phyloP scores from a whole-genome alignment of 805 yeast species.

The Hanseniaspora mollemarum region DNA sequence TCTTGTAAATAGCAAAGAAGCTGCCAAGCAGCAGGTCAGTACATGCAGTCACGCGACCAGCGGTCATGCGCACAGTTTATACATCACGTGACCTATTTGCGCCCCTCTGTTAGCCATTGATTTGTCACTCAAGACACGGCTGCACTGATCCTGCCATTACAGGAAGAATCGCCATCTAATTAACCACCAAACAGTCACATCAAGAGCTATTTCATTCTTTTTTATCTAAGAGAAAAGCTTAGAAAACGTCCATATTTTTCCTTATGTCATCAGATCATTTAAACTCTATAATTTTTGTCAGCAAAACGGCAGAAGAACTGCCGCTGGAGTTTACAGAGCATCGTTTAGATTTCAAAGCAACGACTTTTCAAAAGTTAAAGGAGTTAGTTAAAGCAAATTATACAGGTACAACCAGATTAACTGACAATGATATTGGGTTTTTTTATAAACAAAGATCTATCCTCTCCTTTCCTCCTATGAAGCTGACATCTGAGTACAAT shows the following conservation, averaged over 20 bases:
- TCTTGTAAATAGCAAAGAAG: too few relatives aligned
- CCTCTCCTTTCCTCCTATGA: neutral
- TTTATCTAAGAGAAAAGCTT: too few relatives aligned
- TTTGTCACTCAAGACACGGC: too few relatives aligned
- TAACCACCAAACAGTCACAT: too few relatives aligned
- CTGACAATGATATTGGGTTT: slow-evolving; percentile 9
- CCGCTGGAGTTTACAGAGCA: neutral
- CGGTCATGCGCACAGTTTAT: too few relatives aligned
- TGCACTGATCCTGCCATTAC: too few relatives aligned
- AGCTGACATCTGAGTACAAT: neutral
- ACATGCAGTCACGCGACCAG: too few relatives aligned
- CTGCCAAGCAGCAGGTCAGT: too few relatives aligned
- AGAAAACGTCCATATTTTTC: neutral
- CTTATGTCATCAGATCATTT: neutral
- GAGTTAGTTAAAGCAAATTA: neutral
- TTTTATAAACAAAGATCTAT: neutral
- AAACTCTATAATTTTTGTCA: neutral
- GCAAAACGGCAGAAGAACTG: neutral
- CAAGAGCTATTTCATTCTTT: too few relatives aligned
- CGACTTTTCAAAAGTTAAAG: neutral
- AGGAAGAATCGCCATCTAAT: too few relatives aligned
- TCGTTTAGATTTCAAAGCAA: neutral
- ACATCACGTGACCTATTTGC: too few relatives aligned
- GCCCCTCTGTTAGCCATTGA: too few relatives aligned
- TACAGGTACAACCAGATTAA: slow-evolving; percentile 7